Base-by-base conservation (phyloP, 805 yeast species). In the Metschnikowia amazonensis region DNA sequence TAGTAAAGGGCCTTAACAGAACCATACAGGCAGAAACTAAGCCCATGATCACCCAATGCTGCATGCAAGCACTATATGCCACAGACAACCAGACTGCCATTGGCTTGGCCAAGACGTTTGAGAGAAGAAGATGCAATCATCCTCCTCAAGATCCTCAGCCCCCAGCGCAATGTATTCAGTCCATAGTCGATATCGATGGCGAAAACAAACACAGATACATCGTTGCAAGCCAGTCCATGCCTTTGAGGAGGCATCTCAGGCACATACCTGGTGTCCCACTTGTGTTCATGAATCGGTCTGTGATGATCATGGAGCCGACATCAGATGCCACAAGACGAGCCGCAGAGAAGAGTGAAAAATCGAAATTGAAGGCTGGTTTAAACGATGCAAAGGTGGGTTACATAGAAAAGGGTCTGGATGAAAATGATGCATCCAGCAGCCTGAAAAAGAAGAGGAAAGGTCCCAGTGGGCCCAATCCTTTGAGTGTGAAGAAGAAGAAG, bases 291-390 rank as follows among this genome's bases (percentile, higher is more conserved):
- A 83, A 86, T 59, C 75, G 97, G 49, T 81, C 96, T 1, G 99
- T 94, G 14, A 87, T 94, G 92, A 82, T 94, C 23, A 81, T 94
- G 94, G 99, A 94, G 65, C 97, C 97, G 6, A 69, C 89, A 54
- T 86, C 96, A 43, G 77, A 76, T 31, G 86, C 87, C 5, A 84
- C 92, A 35, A 54, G 60, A 13, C 57, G 55, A 28, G 65, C 53
- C 25, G 62, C 73, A 1, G 54, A 59, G n/a, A 55, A 64, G 24
- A 69, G 75, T 33, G 99, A 94, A 64, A 62, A 68, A 1, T 71
- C 74, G 36, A 94, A 94, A 58, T 71, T 94, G 42, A 79, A 79
- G 2, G 77, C 76, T 20, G 98, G 98, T 0, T 75, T 94, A 61
- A 92, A 94, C 60, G 84, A 81, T 55, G 67, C 75, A 5, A 73